Base-by-base conservation (phyloP, 2,329 filamentous ascomycete genomes). In the Cyphellophora attinorum region DNA sequence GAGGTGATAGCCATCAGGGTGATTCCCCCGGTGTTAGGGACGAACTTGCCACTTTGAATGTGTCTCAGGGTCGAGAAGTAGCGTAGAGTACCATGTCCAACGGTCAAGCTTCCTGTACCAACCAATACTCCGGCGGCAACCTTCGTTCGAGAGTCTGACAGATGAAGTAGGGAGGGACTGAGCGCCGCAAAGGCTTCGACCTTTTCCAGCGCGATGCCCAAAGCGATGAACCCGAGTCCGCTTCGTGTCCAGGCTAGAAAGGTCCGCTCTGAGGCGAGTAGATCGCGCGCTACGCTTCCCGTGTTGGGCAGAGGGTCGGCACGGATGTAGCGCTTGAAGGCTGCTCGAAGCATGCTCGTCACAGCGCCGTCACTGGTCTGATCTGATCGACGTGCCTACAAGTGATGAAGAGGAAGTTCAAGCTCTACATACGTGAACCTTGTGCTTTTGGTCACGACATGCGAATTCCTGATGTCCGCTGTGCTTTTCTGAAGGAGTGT, bases 261-360 rank as follows among this genome's bases (percentile, higher is more conserved):
- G 2, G 65, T 73, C 8, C 68, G 62, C 48, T 73, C 70, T 29
- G 63, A 65, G 13, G 70, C 69, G 19, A 72, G 65, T 38, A 72
- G 65, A 46, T 73, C 69, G 27, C 66, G 62, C 6, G 67, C 66
- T 17, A 65, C 57, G 10, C 60, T 67, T 36, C 67, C 67, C 6
- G 62, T 67, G 51, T 70, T 70, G 37, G 60, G 54, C 47, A 45
- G 17, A 21, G 38, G 28, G 21, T 21, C n/a, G 5, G 33, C 27
- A 18, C 34, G 31, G 29, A 40, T 31, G 32, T 30, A 40, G 13
- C 35, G 28, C 21, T n/a, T n/a, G n/a, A n/a, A n/a, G n/a, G n/a
- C n/a, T n/a, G n/a, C n/a, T n/a, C n/a, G n/a, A n/a, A n/a, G n/a
- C n/a, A n/a, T n/a, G n/a, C n/a, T n/a, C n/a, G n/a, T n/a, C n/a